Evolutionary conservation across 225 moss, liverwort and hornwort species (phyloP).

Genomic region (Marchantia paleacea): DNA sequence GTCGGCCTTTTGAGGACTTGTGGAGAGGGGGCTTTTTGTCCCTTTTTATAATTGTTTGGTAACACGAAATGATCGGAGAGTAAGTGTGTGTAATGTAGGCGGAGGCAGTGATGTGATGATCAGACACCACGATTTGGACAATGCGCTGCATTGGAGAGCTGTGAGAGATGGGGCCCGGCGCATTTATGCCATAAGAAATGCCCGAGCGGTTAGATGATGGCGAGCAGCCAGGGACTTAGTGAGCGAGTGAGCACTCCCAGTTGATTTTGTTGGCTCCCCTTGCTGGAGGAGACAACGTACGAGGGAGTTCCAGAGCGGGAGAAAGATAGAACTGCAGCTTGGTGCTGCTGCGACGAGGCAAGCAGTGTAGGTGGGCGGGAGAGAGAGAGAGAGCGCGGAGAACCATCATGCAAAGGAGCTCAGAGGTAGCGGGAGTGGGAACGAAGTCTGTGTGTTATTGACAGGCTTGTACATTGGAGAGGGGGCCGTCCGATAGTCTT

Average conservation of each 20-base stretch:
- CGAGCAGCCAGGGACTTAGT: background rate
- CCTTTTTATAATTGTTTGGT: background rate
- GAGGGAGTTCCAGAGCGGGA: slow-evolving; percentile 9
- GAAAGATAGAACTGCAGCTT: background rate
- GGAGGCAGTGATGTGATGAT: background rate
- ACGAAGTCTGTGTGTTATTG: background rate
- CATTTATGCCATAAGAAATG: slow-evolving; percentile 20
- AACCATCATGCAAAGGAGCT: background rate
- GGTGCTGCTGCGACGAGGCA: background rate
- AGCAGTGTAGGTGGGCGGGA: background rate
- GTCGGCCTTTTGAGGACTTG: background rate
- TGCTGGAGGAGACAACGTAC: background rate
- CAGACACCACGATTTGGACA: background rate
- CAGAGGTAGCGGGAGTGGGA: background rate
- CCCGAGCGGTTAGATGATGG: slow-evolving; percentile 16
- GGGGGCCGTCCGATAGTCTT: no score
- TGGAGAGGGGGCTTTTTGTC: background rate
- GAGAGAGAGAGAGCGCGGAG: background rate
- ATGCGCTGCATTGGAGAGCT: slow-evolving; percentile 17
- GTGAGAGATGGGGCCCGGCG: slow-evolving; percentile 22
- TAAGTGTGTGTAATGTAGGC: background rate
- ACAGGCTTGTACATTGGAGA: background rate
- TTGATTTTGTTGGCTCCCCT: background rate
- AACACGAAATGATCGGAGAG: background rate
- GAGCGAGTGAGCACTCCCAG: background rate